Evolutionary conservation across 208 protist genomes (phyloP).

Genomic region (Leishmania tropica): DNA sequence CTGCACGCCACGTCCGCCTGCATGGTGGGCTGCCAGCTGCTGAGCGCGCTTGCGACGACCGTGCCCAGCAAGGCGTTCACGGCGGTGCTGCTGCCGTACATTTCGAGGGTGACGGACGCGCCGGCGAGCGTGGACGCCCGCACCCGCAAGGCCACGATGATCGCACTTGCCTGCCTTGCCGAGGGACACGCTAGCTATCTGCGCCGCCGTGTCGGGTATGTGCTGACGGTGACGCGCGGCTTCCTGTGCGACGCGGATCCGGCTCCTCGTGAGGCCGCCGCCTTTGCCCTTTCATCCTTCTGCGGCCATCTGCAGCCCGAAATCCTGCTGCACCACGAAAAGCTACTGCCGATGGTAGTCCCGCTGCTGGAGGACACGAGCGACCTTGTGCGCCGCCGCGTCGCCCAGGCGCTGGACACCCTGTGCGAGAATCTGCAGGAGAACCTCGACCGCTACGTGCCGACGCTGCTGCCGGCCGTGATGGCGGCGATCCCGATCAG

Average conservation of each 20-base stretch:
- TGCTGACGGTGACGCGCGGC: constrained; percentile 59
- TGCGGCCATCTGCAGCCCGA: constrained; percentile 82
- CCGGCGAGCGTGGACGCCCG: constrained; percentile 29
- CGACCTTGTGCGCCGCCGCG: constrained; percentile 71
- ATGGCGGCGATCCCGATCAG: constrained; percentile 53
- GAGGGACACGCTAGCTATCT: constrained; percentile 73
- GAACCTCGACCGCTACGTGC: constrained; percentile 79
- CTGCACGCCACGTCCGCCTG: constrained; percentile 65
- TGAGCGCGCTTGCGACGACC: constrained; percentile 57
- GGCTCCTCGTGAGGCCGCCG: constrained; percentile 72
- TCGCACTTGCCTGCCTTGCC: constrained; percentile 71
- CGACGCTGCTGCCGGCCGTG: constrained; percentile 57
- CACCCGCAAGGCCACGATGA: constrained; percentile 72
- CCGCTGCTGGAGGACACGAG: constrained; percentile 66
- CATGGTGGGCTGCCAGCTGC: constrained; percentile 68
- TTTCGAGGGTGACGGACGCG: constrained; percentile 49
- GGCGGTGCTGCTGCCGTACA: constrained; percentile 54
- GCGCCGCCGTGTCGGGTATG: constrained; percentile 69
- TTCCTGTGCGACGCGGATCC: constrained; percentile 58
- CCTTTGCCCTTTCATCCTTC: constrained; percentile 77
- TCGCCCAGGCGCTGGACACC: constrained; percentile 73
- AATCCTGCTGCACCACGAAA: constrained; percentile 73
- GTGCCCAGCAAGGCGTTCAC: constrained; percentile 68
- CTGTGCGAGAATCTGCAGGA: constrained; percentile 84
- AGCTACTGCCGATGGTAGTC: constrained; percentile 71